Evolutionary conservation across 2,329 filamentous ascomycete genomes (phyloP).

Genomic region (Coniochaeta sp.): DNA sequence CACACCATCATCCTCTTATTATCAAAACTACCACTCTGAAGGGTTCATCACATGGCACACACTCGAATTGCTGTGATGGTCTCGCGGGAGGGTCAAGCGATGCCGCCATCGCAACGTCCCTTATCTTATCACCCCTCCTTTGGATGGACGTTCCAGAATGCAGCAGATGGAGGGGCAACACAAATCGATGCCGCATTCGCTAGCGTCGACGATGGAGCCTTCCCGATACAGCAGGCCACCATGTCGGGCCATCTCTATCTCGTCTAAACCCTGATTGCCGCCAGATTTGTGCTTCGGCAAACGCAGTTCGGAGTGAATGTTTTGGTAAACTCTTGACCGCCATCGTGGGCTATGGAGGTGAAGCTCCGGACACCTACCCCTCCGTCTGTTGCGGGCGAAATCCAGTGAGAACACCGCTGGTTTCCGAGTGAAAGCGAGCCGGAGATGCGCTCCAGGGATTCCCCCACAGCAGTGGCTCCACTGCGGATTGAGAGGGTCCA

Average conservation of each 20-base stretch:
- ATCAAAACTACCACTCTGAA: neutral
- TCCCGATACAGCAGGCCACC: neutral
- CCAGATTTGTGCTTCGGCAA: neutral
- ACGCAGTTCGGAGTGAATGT: neutral
- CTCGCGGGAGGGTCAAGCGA: neutral
- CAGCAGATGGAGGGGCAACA: slow-evolving; percentile 8
- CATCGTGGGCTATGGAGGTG: neutral
- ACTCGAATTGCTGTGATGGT: neutral
- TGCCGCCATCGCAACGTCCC: neutral
- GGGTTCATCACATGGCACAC: neutral
- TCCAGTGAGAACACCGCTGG: neutral
- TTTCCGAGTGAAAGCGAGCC: neutral
- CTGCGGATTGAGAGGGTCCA: neutral
- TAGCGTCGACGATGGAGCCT: neutral
- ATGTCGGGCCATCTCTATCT: too few species aligned
- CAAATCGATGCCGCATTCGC: neutral
- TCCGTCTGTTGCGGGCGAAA: neutral
- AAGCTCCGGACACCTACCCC: neutral
- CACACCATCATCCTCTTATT: neutral
- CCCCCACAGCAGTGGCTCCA: neutral
- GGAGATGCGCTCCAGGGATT: neutral
- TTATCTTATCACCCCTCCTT: slow-evolving; percentile 15
- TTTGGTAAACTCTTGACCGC: neutral
- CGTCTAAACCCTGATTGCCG: neutral
- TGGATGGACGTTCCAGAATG: neutral